phyloP scores from a whole-genome alignment of 1,139 yeast genomes.

The Barnettozyma hawaiiensis region DNA sequence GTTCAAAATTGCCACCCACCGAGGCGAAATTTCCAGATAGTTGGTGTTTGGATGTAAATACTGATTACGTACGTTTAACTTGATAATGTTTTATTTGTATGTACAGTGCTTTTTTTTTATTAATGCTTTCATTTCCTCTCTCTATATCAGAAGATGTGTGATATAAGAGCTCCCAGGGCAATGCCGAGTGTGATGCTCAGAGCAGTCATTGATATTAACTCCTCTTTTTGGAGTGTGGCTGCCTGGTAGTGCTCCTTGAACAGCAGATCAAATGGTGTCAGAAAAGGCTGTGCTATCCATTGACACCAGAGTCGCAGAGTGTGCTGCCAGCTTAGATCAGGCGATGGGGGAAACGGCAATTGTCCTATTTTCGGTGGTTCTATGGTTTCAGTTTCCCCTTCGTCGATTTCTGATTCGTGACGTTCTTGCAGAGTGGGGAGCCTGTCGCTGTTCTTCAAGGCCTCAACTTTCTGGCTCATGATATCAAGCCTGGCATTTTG shows the following conservation, averaged over 20 bases:
- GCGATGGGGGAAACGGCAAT: constrained; percentile 14
- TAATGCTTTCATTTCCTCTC: neutral
- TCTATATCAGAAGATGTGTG: neutral
- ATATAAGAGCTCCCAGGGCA: neutral
- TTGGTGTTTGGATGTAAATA: neutral
- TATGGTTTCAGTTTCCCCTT: constrained; percentile 9
- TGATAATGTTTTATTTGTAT: neutral
- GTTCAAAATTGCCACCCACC: constrained; percentile 15
- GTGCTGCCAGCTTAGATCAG: neutral
- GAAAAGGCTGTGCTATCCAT: neutral
- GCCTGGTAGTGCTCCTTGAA: neutral
- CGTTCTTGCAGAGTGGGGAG: constrained; percentile 19
- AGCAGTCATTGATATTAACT: neutral
- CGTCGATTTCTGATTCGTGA: constrained; percentile 18
- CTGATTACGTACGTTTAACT: no score
- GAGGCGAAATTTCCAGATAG: constrained; percentile 9
- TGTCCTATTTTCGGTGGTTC: constrained; percentile 16
- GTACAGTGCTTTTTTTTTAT: no score
- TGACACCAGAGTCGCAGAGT: neutral
- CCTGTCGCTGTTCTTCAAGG: constrained; percentile 17
- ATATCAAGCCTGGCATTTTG: constrained; percentile 27
- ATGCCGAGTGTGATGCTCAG: neutral
- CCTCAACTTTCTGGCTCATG: constrained; percentile 23
- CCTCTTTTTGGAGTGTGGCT: neutral
- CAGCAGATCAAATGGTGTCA: neutral